phyloP scores from a whole-genome alignment of 2,329 filamentous ascomycete species.

The Aspergillus pseudoterreus region DNA sequence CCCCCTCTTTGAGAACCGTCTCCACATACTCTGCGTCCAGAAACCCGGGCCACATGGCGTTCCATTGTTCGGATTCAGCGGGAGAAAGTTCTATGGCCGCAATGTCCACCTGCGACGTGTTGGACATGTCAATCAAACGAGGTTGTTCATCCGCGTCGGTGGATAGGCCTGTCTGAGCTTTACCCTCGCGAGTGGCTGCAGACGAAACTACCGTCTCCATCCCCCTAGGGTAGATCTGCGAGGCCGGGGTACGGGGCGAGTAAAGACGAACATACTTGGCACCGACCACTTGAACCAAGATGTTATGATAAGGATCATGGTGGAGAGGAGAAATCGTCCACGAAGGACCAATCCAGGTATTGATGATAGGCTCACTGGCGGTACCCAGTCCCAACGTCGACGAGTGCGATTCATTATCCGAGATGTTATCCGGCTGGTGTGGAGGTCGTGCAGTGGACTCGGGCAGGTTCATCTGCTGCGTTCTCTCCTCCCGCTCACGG shows the following conservation, averaged over 20 bases:
- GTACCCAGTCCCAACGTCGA: conserved; percentile 11
- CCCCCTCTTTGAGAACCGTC: conserved; percentile 71
- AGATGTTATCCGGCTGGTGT: background rate
- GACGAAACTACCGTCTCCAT: conserved; percentile 31
- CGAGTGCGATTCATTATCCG: conserved; percentile 7
- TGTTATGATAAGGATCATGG: conserved; percentile 90
- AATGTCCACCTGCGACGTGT: conserved; percentile 78
- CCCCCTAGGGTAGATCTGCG: conserved; percentile 38
- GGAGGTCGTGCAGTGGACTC: background rate
- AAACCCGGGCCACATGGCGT: conserved; percentile 54
- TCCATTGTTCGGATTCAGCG: conserved; percentile 39
- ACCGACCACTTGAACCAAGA: conserved; percentile 84
- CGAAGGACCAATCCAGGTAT: conserved; percentile 89
- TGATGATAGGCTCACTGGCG: conserved; percentile 61
- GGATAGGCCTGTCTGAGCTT: background rate
- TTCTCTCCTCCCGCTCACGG: conserved; percentile 21
- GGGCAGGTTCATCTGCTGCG: conserved; percentile 2
- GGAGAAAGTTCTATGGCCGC: conserved; percentile 60
- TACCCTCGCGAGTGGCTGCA: background rate
- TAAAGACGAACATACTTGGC: conserved; percentile 91
- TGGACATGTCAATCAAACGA: conserved; percentile 73
- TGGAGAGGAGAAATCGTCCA: conserved; percentile 90
- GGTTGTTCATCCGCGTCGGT: conserved; percentile 7
- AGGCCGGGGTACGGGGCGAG: conserved; percentile 57
- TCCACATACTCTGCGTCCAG: conserved; percentile 65